Base-by-base conservation (phyloP, 2,329 filamentous ascomycete species). In the Cercospora berteroae region DNA sequence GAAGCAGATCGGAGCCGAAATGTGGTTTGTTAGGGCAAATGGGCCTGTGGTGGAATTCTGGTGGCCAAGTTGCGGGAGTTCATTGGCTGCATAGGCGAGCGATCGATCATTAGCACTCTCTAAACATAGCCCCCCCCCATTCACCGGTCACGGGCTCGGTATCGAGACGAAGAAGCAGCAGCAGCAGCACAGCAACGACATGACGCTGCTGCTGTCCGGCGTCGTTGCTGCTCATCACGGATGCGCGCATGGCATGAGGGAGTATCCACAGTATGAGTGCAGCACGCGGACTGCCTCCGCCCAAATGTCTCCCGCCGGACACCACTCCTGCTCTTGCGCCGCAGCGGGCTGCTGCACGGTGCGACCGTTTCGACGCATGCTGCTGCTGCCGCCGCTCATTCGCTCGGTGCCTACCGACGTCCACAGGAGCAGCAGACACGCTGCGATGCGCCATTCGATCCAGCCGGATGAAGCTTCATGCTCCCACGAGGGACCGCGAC, bases 391-490 rank as follows among this genome's bases (percentile, higher is more conserved):
- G 61, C 12, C 61, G 36, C 18, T 29, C 61, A 57, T 56, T 63
- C 61, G 61, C 50, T 57, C 61, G 61, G 61, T 55, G 31, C 27
- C 27, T 12, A 1, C 61, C 61, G 61, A 57, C 31, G 16, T 25
- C 29, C 23, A 31, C 29, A 63, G 60, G 60, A 63, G 60, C 60
- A 63, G 52, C 8, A 63, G 60, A 56, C 44, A 63, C 44, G 60
- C 60, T 55, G 39, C 62, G 6, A 42, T 64, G 61, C 61, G 61
- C 61, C 61, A 39, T 64, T 58, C 61, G n/a, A 58, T 64, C 55
- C 62, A 31, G 63, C 55, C 33, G 63, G 39, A 65, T 23, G 56
- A 65, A 65, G 63, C 63, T 65, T 65, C 63, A 56, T 65, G 63
- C 63, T 65, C 63, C 63, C 63, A 52, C 42, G 36, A 50, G 63